These are phyloP conservation scores for Heimioporus sp. DNA, from an alignment of 768 basidiomycete genomes.

Conservation along the genomic window DNA sequence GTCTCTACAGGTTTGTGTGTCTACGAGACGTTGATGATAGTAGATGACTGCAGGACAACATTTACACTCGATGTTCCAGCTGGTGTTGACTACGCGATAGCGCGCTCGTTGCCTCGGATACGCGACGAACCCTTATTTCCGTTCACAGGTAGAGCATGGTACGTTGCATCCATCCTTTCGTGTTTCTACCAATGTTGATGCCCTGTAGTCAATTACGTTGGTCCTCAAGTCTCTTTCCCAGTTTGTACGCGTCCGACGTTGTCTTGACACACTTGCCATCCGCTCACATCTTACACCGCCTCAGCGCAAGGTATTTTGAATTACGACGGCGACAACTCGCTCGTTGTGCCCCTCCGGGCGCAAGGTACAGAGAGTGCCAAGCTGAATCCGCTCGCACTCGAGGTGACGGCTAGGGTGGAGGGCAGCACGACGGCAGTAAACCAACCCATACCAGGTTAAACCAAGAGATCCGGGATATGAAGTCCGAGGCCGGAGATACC, in stretches of 20 bases:
- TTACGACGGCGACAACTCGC: slow-evolving; percentile 45
- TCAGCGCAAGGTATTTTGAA: slow-evolving; percentile 50
- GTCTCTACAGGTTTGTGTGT: slow-evolving; percentile 47
- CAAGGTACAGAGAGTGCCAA: slow-evolving; percentile 39
- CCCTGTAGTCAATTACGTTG: too few relatives aligned
- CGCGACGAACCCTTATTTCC: slow-evolving; percentile 43
- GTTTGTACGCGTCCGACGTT: slow-evolving; percentile 15
- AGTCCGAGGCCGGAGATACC: neutral
- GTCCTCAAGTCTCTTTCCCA: slow-evolving; percentile 24
- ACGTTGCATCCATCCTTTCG: too few relatives aligned
- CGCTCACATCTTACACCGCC: slow-evolving; percentile 10
- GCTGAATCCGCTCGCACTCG: slow-evolving; percentile 37
- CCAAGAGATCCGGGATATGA: slow-evolving; percentile 14
- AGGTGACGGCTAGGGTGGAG: slow-evolving; percentile 33
- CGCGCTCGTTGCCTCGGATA: slow-evolving; percentile 44
- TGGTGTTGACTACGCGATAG: slow-evolving; percentile 48
- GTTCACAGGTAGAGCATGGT: slow-evolving; percentile 32
- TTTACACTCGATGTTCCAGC: slow-evolving; percentile 44
- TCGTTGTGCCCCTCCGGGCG: slow-evolving; percentile 50
- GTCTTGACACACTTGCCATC: neutral
- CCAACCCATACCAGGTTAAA: slow-evolving; percentile 28
- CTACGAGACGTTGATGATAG: neutral
- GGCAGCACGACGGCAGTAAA: slow-evolving; percentile 21
- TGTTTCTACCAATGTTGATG: too few relatives aligned
- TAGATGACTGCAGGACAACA: slow-evolving; percentile 17